phyloP scores from a whole-genome alignment of 495 filamentous ascomycete genomes.

The Trichocladium antarcticum region DNA sequence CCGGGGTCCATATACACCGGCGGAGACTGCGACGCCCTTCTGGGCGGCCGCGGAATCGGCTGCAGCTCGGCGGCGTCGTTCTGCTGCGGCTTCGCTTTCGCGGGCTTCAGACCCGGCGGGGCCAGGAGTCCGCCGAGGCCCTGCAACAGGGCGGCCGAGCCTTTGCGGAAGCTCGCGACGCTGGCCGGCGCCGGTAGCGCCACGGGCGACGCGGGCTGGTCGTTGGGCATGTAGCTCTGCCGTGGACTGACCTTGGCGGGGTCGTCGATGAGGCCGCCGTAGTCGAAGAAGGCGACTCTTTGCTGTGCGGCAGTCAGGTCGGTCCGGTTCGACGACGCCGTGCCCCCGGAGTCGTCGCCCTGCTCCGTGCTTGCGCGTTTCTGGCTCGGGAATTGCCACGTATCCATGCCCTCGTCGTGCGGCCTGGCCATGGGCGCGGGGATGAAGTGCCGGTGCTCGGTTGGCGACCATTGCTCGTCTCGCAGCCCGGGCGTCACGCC shows the following conservation, averaged over 20 bases:
- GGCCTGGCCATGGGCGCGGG: conserved; percentile 25
- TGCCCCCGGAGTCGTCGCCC: conserved; percentile 27
- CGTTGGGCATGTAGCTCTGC: conserved; percentile 26
- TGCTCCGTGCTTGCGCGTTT: conserved; percentile 16
- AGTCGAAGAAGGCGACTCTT: conserved; percentile 58
- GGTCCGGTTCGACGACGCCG: conserved; percentile 18
- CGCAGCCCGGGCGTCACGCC: conserved; percentile 49
- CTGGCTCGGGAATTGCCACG: conserved; percentile 31
- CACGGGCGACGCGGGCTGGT: conserved; percentile 22
- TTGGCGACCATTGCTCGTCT: conserved; percentile 21
- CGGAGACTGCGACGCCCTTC: no score
- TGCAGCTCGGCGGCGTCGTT: conserved; percentile 13
- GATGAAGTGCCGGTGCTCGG: conserved; percentile 12
- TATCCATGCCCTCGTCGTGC: conserved; percentile 25
- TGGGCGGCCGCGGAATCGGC: no score
- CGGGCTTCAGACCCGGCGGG: no score
- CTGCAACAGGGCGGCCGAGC: conserved; percentile 45
- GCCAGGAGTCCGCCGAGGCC: conserved; percentile 47
- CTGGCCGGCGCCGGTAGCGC: conserved; percentile 25
- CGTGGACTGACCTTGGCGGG: conserved; percentile 21
- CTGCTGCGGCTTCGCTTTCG: no score
- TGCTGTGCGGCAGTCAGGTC: conserved; percentile 35
- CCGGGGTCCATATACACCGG: background rate
- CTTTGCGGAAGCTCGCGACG: conserved; percentile 28
- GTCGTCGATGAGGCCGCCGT: conserved; percentile 52